Percentiles rank a stretch among this genome's conserved stretches.
Evolutionary conservation across 2,329 filamentous ascomycete genomes (phyloP).

Genomic region (Cladosporium sp.): DNA sequence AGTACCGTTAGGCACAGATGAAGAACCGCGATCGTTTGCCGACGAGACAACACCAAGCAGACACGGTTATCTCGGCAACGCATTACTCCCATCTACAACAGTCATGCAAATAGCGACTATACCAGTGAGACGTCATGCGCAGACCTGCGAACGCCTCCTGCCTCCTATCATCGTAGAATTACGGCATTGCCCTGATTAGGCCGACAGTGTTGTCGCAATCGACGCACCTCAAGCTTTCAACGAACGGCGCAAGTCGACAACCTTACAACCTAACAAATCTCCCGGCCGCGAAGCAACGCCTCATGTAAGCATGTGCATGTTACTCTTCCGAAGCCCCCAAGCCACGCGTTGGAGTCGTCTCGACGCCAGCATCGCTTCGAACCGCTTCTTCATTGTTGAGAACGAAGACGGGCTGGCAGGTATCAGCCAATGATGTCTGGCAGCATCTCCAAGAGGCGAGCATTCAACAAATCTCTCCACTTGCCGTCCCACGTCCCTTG

Average conservation of each 20-base stretch:
- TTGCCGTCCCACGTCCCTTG: neutral
- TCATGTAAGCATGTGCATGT: neutral
- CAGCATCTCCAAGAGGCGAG: neutral
- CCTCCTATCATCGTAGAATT: neutral
- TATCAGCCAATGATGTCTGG: neutral
- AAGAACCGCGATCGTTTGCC: neutral
- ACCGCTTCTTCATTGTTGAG: neutral
- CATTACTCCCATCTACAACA: neutral
- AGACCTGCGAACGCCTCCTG: neutral
- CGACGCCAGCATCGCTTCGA: neutral
- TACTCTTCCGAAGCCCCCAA: neutral
- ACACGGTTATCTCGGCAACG: neutral
- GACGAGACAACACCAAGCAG: neutral
- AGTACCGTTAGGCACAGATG: neutral
- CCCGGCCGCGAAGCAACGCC: neutral
- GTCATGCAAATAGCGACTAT: neutral
- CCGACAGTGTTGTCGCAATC: slow-evolving; percentile 9
- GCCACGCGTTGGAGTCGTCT: neutral
- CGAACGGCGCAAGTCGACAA: neutral
- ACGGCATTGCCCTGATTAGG: neutral
- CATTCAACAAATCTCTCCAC: neutral
- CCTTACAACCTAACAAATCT: neutral
- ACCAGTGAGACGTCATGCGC: neutral
- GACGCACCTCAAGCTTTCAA: slow-evolving; percentile 7
- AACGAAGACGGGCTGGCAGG: neutral